Base-by-base conservation (phyloP, 164 flowering plant genomes). In the Dillenia turbinata region DNA sequence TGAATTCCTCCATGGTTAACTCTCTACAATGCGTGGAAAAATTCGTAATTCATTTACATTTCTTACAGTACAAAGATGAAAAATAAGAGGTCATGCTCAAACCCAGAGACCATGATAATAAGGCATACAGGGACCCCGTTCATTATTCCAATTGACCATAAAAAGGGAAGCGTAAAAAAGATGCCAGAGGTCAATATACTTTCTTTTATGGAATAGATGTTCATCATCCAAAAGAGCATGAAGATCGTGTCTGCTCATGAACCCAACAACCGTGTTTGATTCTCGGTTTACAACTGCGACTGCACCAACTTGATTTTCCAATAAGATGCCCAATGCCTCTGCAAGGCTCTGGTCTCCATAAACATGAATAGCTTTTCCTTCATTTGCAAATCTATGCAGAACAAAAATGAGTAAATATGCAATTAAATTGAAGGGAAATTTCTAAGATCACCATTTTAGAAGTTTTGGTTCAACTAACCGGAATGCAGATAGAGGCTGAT, bases 331-430 rank as follows among this genome's bases (percentile, higher is more conserved):
- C 12, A 78, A 33, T 17, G 76, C 77, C 24, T 78, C 74, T 40
- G 69, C 69, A 2, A 78, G 12, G 66, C 71, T 78, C 54, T 76
- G 69, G 62, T 78, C 72, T 50, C 69, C 79, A 67, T 65, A 58
- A 9, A 69, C 71, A 44, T 40, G 61, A 62, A 49, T 13, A 7
- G 52, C 26, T 57, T 33, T 67, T 9, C 65, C 75, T 54, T 71
- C 60, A 44, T 65, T 71, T 49, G 62, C 75, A 59, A 76, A 65
- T 64, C 79, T 75, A 58, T 33, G 48, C 4, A 12, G 10, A 17
- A 53, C 51, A 46, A 8, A 33, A 33, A 33, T 4, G 40, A 5
- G 40, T 4, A 33, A 33, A 33, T 5, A 33, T 33, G 40, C 40
- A 33, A 33, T 33, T 4, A 4, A 33, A 33, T 33, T 33, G 40